Evolutionary conservation across 805 yeast genomes (phyloP).

Genomic region (Pichia membranifaciens): DNA sequence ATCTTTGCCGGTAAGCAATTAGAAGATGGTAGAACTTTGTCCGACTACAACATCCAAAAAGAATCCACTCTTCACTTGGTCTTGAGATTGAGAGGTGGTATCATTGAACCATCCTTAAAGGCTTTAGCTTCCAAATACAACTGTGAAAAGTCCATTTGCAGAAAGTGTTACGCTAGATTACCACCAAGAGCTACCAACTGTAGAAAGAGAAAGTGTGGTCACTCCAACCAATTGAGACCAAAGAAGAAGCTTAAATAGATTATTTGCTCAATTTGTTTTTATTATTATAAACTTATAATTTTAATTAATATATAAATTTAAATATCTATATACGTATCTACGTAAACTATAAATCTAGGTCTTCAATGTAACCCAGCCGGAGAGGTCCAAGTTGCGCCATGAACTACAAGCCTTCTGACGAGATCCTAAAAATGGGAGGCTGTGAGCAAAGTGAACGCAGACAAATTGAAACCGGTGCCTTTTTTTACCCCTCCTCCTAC

Average conservation of each 20-base stretch:
- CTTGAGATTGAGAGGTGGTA: conserved; percentile 66
- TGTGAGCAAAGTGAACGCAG: too few relatives aligned
- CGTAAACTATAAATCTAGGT: not conserved
- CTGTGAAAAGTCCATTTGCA: conserved; percentile 99
- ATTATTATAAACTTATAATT: conserved; percentile 1
- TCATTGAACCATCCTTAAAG: conserved; percentile 99
- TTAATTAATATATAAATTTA: conserved; percentile 2
- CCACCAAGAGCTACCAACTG: conserved; percentile 99
- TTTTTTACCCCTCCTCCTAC: too few relatives aligned
- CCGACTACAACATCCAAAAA: conserved; percentile 94
- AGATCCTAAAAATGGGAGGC: too few relatives aligned
- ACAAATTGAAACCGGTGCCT: too few relatives aligned
- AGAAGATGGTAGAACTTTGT: conserved; percentile 91
- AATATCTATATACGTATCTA: conserved; percentile 1
- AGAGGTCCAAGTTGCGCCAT: too few relatives aligned
- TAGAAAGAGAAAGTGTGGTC: conserved; percentile 99
- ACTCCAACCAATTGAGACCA: conserved; percentile 99
- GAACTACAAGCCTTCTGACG: too few relatives aligned
- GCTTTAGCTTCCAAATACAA: conserved; percentile 99
- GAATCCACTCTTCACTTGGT: conserved; percentile 69
- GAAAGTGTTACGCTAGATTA: conserved; percentile 99
- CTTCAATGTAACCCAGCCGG: not conserved
- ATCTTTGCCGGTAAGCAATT: conserved; percentile 95
- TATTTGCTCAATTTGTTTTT: conserved; percentile 7
- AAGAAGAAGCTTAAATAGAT: conserved; percentile 97